A percentile compares a stretch with the other conserved stretches of the same genome.
Evolutionary conservation across 2,329 filamentous ascomycete species (phyloP).

Genomic region (Cladobotryum protrusum): DNA sequence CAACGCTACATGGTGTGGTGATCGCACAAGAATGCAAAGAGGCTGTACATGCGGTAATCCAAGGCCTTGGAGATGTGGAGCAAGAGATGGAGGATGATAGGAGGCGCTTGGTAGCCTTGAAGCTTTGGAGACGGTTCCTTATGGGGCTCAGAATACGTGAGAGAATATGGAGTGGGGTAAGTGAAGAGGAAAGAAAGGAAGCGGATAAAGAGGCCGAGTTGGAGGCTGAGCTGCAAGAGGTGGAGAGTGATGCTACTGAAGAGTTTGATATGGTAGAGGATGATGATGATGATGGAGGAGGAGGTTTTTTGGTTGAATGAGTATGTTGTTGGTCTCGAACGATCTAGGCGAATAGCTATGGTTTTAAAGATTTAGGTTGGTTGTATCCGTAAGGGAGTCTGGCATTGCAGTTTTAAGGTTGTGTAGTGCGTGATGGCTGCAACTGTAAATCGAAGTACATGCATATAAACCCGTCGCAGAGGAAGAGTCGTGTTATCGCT

Average conservation of each 20-base stretch:
- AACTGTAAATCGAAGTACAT: too few relatives aligned
- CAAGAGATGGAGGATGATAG: constrained; percentile 61
- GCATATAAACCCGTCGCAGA: too few relatives aligned
- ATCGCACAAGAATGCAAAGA: constrained; percentile 66
- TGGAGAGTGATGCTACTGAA: constrained; percentile 35
- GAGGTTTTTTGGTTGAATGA: constrained; percentile 38
- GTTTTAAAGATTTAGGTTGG: too few relatives aligned
- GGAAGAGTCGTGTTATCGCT: too few relatives aligned
- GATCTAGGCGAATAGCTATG: too few relatives aligned
- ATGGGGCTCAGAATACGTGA: constrained; percentile 71
- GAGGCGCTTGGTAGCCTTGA: constrained; percentile 65
- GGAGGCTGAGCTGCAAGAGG: constrained; percentile 30
- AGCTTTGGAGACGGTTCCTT: constrained; percentile 63
- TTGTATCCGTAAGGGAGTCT: too few relatives aligned
- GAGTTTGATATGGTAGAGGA: constrained; percentile 37
- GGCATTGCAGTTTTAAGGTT: too few relatives aligned
- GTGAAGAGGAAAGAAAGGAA: constrained; percentile 39
- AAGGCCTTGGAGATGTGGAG: constrained; percentile 60
- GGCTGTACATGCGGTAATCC: constrained; percentile 63
- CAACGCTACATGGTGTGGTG: constrained; percentile 71
- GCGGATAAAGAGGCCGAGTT: constrained; percentile 31
- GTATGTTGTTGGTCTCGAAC: too few relatives aligned
- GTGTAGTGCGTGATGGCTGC: too few relatives aligned
- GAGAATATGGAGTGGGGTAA: constrained; percentile 58
- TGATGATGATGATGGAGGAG: constrained; percentile 39